Conservation (phyloP, 1,139 yeast species). For the Pichia sp. region DNA sequence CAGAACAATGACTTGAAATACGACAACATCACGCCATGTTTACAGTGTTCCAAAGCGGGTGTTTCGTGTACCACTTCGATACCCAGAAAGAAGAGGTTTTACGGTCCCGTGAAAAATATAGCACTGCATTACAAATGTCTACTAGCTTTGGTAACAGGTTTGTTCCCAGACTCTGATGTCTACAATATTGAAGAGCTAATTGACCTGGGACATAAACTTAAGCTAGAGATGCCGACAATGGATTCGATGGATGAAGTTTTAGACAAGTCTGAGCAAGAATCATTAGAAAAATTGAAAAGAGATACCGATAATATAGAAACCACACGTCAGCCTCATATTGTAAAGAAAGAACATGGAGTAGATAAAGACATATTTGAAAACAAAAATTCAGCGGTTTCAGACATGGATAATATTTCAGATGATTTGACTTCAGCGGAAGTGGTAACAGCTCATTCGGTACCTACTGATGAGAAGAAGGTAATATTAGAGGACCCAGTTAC, state of each 20-base stretch:
- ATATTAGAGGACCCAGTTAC: too few relatives aligned
- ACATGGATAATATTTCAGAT: background rate
- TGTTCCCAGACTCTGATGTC: slow-evolving; percentile 42
- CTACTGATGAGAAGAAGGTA: too few relatives aligned
- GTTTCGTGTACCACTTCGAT: slow-evolving; percentile 39
- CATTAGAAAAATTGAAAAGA: slow-evolving; percentile 1
- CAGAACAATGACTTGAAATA: slow-evolving; percentile 31
- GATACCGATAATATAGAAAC: slow-evolving; percentile 1
- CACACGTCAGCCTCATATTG: background rate
- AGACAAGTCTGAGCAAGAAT: slow-evolving; percentile 16
- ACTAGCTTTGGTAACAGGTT: slow-evolving; percentile 34
- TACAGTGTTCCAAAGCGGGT: slow-evolving; percentile 36
- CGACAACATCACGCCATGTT: slow-evolving; percentile 39
- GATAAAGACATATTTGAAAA: background rate
- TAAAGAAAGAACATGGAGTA: background rate
- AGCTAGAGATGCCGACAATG: slow-evolving; percentile 37
- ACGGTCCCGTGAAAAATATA: slow-evolving; percentile 38
- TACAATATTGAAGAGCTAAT: slow-evolving; percentile 37
- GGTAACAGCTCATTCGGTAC: too few relatives aligned
- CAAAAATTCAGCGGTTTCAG: background rate
- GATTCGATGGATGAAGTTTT: slow-evolving; percentile 21
- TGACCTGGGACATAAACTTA: slow-evolving; percentile 35
- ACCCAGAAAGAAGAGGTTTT: slow-evolving; percentile 37
- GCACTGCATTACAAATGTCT: slow-evolving; percentile 40
- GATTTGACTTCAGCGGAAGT: background rate